These are phyloP conservation scores for Nicotiana tomentosiformis DNA, from an alignment of 257 asterid genomes.

Conservation along the genomic window DNA sequence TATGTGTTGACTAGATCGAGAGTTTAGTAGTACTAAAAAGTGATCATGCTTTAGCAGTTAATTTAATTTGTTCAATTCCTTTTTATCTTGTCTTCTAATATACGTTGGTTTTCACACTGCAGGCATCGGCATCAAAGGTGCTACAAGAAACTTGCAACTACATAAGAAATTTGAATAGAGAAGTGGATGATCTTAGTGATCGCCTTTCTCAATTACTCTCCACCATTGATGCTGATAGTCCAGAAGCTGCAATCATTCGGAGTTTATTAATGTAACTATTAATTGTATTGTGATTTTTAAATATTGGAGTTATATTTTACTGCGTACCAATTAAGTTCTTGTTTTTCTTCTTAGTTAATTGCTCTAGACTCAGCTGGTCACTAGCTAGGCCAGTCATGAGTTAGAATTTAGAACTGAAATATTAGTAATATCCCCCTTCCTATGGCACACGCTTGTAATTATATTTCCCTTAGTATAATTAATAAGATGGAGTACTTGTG, in stretches of 20 bases:
- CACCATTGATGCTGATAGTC: conserved; percentile 79
- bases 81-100: neutral
- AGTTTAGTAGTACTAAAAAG: neutral
- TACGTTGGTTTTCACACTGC: neutral
- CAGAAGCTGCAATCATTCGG: conserved; percentile 87
- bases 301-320: neutral
- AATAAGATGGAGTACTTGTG: neutral
- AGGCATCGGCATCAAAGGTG: conserved; percentile 91
- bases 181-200: conserved; percentile 86
- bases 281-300: neutral
- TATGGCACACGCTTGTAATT: conserved; percentile 3
- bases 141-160: conserved; percentile 95
- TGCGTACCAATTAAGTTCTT: neutral
- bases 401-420: neutral
- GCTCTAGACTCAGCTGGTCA: conserved; percentile 4
- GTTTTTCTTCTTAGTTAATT: neutral
- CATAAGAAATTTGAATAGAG: conserved; percentile 74
- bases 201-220: conserved; percentile 78
- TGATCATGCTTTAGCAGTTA: neutral
- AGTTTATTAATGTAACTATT: conserved; percentile 40
- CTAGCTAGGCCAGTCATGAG: conserved; percentile 4
- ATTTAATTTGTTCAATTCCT: neutral
- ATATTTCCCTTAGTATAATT: neutral
- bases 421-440: neutral
- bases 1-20: neutral